phyloP scores from a whole-genome alignment of 2,329 filamentous ascomycete species.

The Trichophyton schoenleinii region DNA sequence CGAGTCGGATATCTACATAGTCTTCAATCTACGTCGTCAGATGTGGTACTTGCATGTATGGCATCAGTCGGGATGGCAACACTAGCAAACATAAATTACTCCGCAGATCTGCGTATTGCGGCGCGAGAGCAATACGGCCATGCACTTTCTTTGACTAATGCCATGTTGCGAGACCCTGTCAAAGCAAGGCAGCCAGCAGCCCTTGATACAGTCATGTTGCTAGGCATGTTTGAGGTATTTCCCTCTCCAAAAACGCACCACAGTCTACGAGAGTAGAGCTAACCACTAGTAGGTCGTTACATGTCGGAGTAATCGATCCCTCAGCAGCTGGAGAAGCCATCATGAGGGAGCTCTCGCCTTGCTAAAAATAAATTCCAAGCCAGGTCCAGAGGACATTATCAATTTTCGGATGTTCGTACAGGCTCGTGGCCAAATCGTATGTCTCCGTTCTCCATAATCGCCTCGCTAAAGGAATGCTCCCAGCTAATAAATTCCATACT shows the following conservation, averaged over 20 bases:
- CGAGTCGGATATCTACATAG: slow-evolving; percentile 16
- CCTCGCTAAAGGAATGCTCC: too few species aligned
- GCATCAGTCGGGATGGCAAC: slow-evolving; percentile 47
- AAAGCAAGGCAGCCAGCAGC: slow-evolving; percentile 32
- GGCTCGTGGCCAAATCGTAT: slow-evolving; percentile 10
- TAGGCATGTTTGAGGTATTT: slow-evolving; percentile 50
- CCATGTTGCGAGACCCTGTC: slow-evolving; percentile 22
- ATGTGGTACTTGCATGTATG: slow-evolving; percentile 37
- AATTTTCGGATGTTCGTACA: slow-evolving; percentile 6
- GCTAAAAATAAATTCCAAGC: slow-evolving; percentile 34
- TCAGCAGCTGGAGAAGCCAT: slow-evolving; percentile 44
- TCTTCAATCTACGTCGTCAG: slow-evolving; percentile 17
- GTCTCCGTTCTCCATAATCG: not conserved
- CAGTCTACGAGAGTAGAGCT: not conserved
- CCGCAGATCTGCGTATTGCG: slow-evolving; percentile 34
- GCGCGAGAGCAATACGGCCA: slow-evolving; percentile 44
- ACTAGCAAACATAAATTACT: slow-evolving; percentile 42
- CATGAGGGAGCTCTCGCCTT: slow-evolving; percentile 48
- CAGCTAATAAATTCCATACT: not conserved
- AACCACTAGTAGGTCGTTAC: slow-evolving; percentile 23
- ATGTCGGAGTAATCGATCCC: slow-evolving; percentile 33
- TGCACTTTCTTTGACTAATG: slow-evolving; percentile 37
- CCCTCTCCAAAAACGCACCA: slow-evolving; percentile 5
- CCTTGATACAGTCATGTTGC: slow-evolving; percentile 43
- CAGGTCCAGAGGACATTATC: not conserved